Percentiles rank a stretch among this genome's conserved stretches.
These are phyloP conservation scores for Exophiala lecanii-corni DNA, from an alignment of 2,329 filamentous ascomycete genomes.

Conservation along the genomic window DNA sequence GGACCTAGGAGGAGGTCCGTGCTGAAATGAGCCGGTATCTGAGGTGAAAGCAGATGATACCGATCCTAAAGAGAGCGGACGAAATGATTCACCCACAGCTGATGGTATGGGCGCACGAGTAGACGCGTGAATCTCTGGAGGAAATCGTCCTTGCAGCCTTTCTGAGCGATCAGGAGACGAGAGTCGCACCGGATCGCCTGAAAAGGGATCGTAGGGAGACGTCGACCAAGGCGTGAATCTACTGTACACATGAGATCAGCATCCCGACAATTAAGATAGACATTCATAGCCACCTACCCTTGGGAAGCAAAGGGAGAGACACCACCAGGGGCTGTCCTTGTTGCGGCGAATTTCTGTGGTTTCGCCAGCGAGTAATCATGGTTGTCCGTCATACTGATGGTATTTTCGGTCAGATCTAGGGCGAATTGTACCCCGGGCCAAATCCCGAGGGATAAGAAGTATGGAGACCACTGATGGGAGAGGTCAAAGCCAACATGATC, in stretches of 20 bases:
- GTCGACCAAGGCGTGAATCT: slow-evolving; percentile 18
- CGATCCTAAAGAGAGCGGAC: slow-evolving; percentile 19
- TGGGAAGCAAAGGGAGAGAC: slow-evolving; percentile 14
- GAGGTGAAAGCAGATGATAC: slow-evolving; percentile 17
- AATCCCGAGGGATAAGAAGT: slow-evolving; percentile 16
- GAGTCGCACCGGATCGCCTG: slow-evolving; percentile 17
- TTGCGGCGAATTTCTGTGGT: slow-evolving; percentile 10
- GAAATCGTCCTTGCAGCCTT: slow-evolving; percentile 17
- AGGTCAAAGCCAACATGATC: slow-evolving; percentile 22
- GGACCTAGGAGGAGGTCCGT: slow-evolving; percentile 15
- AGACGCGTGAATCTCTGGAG: slow-evolving; percentile 19
- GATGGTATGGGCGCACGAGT: slow-evolving; percentile 13
- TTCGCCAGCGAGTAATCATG: slow-evolving; percentile 14
- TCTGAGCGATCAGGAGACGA: slow-evolving; percentile 20
- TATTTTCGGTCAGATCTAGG: slow-evolving; percentile 19
- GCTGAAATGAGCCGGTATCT: slow-evolving; percentile 16
- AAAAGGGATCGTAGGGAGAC: slow-evolving; percentile 19
- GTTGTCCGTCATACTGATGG: slow-evolving; percentile 15
- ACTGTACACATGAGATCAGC: neutral
- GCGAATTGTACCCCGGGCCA: slow-evolving; percentile 23
- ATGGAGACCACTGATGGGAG: slow-evolving; percentile 18
- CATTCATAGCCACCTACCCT: slow-evolving; percentile 9
- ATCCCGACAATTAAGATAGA: neutral
- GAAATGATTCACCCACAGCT: slow-evolving; percentile 17
- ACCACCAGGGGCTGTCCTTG: slow-evolving; percentile 8